A percentile compares a stretch with the other conserved stretches of the same genome.
These are phyloP conservation scores for button mushroom (Agaricus bisporus) DNA, from an alignment of 768 basidiomycete genomes.

Conservation along the genomic window DNA sequence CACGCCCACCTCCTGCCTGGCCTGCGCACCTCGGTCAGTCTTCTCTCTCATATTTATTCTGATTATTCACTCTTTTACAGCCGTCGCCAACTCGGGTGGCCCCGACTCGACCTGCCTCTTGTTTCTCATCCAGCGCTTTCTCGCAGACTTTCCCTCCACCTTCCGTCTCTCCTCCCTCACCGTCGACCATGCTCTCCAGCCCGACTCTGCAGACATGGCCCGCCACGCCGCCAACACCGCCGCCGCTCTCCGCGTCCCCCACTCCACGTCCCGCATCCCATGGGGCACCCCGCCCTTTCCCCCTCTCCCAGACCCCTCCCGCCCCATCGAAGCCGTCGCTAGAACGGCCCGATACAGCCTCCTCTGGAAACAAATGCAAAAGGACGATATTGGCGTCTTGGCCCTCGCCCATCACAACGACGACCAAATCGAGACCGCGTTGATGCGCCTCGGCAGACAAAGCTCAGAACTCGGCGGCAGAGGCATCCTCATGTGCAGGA, in stretches of 20 bases:
- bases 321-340: constrained; percentile 48
- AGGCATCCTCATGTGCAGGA: constrained; percentile 61
- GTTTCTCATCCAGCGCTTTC: constrained; percentile 50
- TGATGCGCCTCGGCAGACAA: constrained; percentile 61
- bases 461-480: constrained; percentile 51
- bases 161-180: constrained; percentile 47
- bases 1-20: constrained; percentile 48
- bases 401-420: constrained; percentile 77
- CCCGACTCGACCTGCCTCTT: constrained; percentile 79
- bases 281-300: constrained; percentile 58
- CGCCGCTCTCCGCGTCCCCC: constrained; percentile 34
- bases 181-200: constrained; percentile 67
- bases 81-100: constrained; percentile 76
- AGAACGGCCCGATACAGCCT: constrained; percentile 51
- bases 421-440: constrained; percentile 77
- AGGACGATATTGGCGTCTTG: constrained; percentile 31
- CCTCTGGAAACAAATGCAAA: constrained; percentile 31
- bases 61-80: too few species aligned
- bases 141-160: constrained; percentile 19
- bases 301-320: constrained; percentile 28
- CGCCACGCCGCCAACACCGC: constrained; percentile 38
- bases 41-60: too few species aligned
- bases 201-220: constrained; percentile 51
- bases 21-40: neutral
- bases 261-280: constrained; percentile 40